These are phyloP conservation scores for Mentha longifolia DNA, from an alignment of 257 asterid genomes.

Conservation along the genomic window DNA sequence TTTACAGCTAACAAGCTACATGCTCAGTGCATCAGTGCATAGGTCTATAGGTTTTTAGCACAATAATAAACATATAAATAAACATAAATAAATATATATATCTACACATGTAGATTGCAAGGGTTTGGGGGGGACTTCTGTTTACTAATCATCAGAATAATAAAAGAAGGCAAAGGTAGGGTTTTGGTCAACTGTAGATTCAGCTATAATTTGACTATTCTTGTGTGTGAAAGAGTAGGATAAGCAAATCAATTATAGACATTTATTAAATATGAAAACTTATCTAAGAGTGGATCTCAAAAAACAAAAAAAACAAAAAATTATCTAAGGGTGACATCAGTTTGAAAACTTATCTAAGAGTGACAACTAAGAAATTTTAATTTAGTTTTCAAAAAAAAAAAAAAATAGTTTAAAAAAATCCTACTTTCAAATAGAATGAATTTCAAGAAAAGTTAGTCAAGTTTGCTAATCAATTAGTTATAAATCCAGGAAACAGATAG, in stretches of 20 bases:
- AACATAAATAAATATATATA: background rate
- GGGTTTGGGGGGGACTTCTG: background rate
- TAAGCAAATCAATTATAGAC: constrained; percentile 5
- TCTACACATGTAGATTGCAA: background rate
- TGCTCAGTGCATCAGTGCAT: background rate
- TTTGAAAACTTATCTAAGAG: background rate
- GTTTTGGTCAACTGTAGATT: constrained; percentile 19
- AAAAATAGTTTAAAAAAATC: background rate
- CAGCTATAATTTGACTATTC: background rate
- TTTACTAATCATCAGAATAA: constrained; percentile 37
- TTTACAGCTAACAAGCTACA: constrained; percentile 28
- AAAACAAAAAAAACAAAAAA: too few species aligned
- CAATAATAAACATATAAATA: background rate
- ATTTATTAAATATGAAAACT: background rate
- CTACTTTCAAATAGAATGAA: background rate
- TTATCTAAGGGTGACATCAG: too few species aligned
- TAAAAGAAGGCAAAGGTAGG: constrained; percentile 11
- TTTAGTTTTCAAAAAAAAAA: too few species aligned
- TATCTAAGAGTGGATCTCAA: background rate
- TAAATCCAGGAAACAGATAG: background rate
- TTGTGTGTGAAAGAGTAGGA: background rate
- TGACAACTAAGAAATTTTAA: background rate
- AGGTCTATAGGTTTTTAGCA: constrained; percentile 13
- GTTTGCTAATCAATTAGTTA: background rate
- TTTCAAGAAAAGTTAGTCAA: background rate